Percentiles rank a stretch among this genome's conserved stretches.
phyloP scores from a whole-genome alignment of 192 early-diverging fungal species.

The Umbelopsis isabellina region DNA sequence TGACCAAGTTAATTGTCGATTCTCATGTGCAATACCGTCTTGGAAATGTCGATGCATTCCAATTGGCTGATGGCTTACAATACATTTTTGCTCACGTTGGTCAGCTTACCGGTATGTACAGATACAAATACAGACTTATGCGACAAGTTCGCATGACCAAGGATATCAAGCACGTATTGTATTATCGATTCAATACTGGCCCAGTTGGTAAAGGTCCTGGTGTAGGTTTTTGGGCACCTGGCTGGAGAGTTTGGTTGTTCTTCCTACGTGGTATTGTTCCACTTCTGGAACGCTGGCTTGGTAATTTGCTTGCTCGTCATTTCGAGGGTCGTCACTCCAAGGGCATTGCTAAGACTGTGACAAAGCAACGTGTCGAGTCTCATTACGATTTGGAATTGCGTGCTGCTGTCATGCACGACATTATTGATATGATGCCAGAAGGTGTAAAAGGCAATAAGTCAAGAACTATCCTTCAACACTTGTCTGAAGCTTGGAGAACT shows the following conservation, averaged over 20 bases:
- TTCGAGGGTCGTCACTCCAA: constrained; percentile 98
- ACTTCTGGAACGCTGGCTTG: constrained; percentile 96
- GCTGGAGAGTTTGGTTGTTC: constrained; percentile 99
- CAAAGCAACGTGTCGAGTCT: constrained; percentile 98
- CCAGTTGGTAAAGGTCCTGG: constrained; percentile 98
- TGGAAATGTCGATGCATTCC: constrained; percentile 98
- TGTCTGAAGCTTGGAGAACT: constrained; percentile 91
- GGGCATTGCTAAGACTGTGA: constrained; percentile 97
- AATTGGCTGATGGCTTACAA: constrained; percentile 98
- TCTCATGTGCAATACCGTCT: constrained; percentile 98
- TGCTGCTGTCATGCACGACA: constrained; percentile 98
- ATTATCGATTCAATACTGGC: constrained; percentile 88
- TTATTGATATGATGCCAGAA: constrained; percentile 99
- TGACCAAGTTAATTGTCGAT: constrained; percentile 97
- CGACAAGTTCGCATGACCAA: constrained; percentile 89
- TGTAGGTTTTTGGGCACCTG: constrained; percentile 98
- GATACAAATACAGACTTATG: constrained; percentile 99
- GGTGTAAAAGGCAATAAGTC: constrained; percentile 97
- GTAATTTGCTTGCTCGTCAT: constrained; percentile 97
- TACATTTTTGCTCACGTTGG: constrained; percentile 99
- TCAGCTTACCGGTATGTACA: constrained; percentile 99
- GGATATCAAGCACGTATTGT: constrained; percentile 46
- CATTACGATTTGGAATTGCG: constrained; percentile 98
- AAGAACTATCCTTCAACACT: constrained; percentile 93
- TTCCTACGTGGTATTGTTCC: constrained; percentile 99